Evolutionary conservation across 371 early-diverging fungal genomes (phyloP).

Genomic region (Haplosporangium sp.): DNA sequence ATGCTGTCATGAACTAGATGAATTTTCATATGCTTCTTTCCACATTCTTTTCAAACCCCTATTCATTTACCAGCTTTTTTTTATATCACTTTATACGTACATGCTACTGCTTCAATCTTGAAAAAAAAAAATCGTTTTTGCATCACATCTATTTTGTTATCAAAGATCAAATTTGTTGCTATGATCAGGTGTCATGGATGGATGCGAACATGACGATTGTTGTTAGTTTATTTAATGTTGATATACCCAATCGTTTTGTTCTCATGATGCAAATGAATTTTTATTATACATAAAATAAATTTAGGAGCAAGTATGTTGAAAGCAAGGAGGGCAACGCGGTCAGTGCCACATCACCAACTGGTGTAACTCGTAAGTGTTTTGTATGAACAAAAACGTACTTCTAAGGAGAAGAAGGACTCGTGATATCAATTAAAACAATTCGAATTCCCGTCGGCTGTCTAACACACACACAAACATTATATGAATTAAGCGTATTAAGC

Average conservation of each 20-base stretch:
- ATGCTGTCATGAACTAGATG: background rate
- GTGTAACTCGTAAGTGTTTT: conserved; percentile 50
- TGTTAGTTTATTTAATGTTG: background rate
- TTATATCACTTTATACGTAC: background rate
- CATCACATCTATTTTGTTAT: background rate
- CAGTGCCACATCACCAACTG: conserved; percentile 18
- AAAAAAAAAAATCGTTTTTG: too few species aligned
- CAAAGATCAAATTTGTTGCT: background rate
- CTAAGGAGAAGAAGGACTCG: background rate
- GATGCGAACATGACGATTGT: conserved; percentile 7
- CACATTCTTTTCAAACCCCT: conserved; percentile 2
- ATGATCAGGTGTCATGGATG: conserved; percentile 11
- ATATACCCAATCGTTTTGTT: conserved; percentile 15
- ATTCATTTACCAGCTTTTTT: conserved; percentile 14
- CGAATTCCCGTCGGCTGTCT: background rate
- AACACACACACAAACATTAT: background rate
- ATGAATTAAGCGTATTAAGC: too few species aligned
- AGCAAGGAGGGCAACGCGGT: conserved; percentile 24
- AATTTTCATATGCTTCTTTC: conserved; percentile 32
- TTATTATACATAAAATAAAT: background rate
- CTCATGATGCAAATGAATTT: conserved; percentile 26
- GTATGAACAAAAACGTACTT: conserved; percentile 12
- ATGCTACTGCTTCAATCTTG: background rate
- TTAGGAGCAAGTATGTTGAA: conserved; percentile 53
- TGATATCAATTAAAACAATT: conserved; percentile 3